Percentiles rank a stretch among this genome's conserved stretches.
Evolutionary conservation across 2,329 filamentous ascomycete species (phyloP).

Genomic region (Fusarium chaquense): DNA sequence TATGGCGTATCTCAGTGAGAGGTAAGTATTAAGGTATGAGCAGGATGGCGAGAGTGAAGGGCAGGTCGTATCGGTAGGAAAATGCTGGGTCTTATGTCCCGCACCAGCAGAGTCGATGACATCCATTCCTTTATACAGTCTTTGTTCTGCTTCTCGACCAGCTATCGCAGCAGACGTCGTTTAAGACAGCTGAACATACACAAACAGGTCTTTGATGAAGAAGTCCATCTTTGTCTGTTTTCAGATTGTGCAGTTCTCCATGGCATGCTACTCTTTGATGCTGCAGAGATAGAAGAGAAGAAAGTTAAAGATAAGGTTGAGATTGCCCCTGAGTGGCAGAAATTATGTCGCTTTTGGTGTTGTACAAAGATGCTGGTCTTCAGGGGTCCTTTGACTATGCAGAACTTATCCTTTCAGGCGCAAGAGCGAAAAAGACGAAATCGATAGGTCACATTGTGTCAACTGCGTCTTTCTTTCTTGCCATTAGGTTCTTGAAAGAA

Average conservation of each 20-base stretch:
- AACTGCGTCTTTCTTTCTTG: too few relatives aligned
- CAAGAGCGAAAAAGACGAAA: neutral
- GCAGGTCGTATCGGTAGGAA: neutral
- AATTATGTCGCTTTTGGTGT: neutral
- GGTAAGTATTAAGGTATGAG: too few relatives aligned
- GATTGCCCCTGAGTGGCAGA: neutral
- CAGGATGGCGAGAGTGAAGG: too few relatives aligned
- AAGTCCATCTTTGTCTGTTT: neutral
- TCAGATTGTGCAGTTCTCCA: neutral
- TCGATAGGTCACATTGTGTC: neutral
- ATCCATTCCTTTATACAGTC: neutral
- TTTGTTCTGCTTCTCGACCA: neutral
- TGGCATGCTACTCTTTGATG: too few relatives aligned
- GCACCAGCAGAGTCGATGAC: neutral
- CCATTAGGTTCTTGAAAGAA: accelerated
- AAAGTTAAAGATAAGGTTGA: accelerated
- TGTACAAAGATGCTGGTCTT: neutral
- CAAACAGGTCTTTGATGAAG: neutral
- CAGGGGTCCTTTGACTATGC: neutral
- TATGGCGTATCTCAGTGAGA: neutral
- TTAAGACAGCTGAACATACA: too few relatives aligned
- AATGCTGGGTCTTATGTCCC: neutral
- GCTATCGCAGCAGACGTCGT: neutral
- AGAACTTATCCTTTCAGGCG: neutral
- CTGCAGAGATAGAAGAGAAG: neutral